Evolutionary conservation across 2,329 filamentous ascomycete species (phyloP).

Genomic region (Trichoderma sp.): DNA sequence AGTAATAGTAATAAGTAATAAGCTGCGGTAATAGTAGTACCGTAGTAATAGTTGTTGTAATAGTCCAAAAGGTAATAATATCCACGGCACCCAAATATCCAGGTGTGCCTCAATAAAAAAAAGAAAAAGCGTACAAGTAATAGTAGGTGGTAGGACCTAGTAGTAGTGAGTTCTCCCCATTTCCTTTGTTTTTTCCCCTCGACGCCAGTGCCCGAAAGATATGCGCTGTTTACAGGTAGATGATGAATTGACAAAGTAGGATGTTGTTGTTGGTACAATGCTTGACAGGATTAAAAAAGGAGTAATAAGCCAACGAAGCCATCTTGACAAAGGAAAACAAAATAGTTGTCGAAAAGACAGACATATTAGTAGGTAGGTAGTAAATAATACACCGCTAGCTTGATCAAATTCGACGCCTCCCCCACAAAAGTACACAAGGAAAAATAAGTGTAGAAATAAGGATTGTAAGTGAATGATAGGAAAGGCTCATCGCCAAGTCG

Average conservation of each 20-base stretch:
- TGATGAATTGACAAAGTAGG: not conserved
- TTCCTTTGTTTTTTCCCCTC: not conserved
- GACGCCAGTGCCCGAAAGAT: not conserved
- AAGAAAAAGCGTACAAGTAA: not conserved
- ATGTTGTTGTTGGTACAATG: conserved; percentile 4
- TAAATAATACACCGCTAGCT: conserved; percentile 14
- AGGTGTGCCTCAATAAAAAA: not conserved
- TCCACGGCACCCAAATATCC: conserved; percentile 3
- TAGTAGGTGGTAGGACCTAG: not conserved
- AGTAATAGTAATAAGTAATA: not conserved
- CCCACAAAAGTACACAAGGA: not conserved
- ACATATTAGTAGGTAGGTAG: not conserved
- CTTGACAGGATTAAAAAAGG: not conserved
- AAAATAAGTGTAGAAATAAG: conserved; percentile 11
- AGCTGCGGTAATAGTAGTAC: not conserved
- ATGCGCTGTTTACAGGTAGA: conserved; percentile 9
- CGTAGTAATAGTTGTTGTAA: not conserved
- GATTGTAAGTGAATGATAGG: too few relatives aligned
- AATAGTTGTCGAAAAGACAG: conserved; percentile 6
- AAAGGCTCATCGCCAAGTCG: conserved; percentile 52
- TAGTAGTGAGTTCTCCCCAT: not conserved
- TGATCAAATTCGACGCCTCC: not conserved
- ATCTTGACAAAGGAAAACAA: not conserved
- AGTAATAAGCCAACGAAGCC: not conserved
- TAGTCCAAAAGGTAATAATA: not conserved